Base-by-base conservation (phyloP, 495 filamentous ascomycete species). In the Chaetomium fimeti region DNA sequence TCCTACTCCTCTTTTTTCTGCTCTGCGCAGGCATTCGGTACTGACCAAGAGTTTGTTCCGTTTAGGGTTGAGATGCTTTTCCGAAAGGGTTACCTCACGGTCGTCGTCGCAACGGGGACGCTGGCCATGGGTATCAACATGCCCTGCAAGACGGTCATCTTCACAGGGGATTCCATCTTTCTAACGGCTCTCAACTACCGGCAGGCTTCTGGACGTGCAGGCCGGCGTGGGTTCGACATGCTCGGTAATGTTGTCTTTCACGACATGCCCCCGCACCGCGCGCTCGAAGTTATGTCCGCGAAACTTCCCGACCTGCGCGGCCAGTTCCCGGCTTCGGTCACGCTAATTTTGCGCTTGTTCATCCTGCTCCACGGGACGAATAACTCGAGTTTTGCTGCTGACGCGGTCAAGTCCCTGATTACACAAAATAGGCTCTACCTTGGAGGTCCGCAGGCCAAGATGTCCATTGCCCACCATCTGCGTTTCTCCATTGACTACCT, bases 181-280 rank as follows among this genome's bases (percentile, higher is more conserved):
- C 72, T 93, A 55, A 91, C 88, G 1, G 84, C 90, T 0, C 81
- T 92, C 40, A 90, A 89, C 71, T 93, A 85, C 71, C 84, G 89
- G 11, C 90, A 93, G 74, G 87, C 85, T 11, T 84, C 89, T 60
- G 90, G 90, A 70, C 85, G 90, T 77, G 85, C 90, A 32, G 90
- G 90, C 57, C 86, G 90, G 72, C 86, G 90, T 70, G 90, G 90
- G 25, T 93, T 93, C 66, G 90, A 93, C 69, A 72, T 90, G 20
- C 79, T 93, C 12, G 90, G 90, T 57, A 93, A 93, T 71, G 88
- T 93, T 5, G 86, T 92, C 5, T 92, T 92, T 75, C 87, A 88
- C 64, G 77, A 79, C 0, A 77, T 91, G 32, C 71, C 81, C 1
- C 64, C 69, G 2, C 74, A 73, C 43, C 88, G 89, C 61, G 81